Conservation (phyloP, 2,329 filamentous ascomycete genomes). For the Ophioceras dolichostomum region DNA sequence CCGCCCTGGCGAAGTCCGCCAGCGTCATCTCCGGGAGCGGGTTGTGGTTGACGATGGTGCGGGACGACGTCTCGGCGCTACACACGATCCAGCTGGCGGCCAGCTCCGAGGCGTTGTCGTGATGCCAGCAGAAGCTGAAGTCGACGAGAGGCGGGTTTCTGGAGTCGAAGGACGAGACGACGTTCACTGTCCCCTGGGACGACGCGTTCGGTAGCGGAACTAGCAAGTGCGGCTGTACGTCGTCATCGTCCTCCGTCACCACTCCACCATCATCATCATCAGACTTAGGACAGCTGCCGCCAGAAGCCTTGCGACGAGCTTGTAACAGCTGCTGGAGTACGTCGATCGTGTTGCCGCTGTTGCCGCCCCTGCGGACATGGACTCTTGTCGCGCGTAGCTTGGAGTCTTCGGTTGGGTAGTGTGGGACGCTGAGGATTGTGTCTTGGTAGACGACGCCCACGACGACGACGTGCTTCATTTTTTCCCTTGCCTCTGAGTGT, state of each 20-base stretch:
- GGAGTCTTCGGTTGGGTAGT: slow-evolving; percentile 58
- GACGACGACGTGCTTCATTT: slow-evolving; percentile 46
- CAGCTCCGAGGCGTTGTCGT: slow-evolving; percentile 38
- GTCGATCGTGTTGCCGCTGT: slow-evolving; percentile 59
- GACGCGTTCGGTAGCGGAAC: slow-evolving; percentile 39
- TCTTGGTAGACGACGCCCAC: slow-evolving; percentile 60
- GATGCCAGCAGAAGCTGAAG: slow-evolving; percentile 46
- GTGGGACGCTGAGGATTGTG: slow-evolving; percentile 56
- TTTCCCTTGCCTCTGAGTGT: too few species aligned
- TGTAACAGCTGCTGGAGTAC: slow-evolving; percentile 54
- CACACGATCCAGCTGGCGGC: slow-evolving; percentile 61
- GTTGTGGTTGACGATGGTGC: slow-evolving; percentile 62
- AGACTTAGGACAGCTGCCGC: too few species aligned
- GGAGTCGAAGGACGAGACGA: slow-evolving; percentile 40
- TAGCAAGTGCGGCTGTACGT: slow-evolving; percentile 29
- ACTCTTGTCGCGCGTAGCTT: slow-evolving; percentile 55
- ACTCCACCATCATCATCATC: too few species aligned
- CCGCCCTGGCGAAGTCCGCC: slow-evolving; percentile 42
- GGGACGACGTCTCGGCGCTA: slow-evolving; percentile 42
- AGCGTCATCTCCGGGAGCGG: slow-evolving; percentile 54
- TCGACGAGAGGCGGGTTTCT: slow-evolving; percentile 23
- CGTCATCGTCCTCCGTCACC: not conserved
- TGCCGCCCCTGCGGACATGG: slow-evolving; percentile 54
- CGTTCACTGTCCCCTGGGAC: slow-evolving; percentile 36
- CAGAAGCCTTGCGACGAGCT: not conserved